These are phyloP conservation scores for Metschnikowia baotianmanensis DNA, from an alignment of 805 yeast species.

Conservation along the genomic window DNA sequence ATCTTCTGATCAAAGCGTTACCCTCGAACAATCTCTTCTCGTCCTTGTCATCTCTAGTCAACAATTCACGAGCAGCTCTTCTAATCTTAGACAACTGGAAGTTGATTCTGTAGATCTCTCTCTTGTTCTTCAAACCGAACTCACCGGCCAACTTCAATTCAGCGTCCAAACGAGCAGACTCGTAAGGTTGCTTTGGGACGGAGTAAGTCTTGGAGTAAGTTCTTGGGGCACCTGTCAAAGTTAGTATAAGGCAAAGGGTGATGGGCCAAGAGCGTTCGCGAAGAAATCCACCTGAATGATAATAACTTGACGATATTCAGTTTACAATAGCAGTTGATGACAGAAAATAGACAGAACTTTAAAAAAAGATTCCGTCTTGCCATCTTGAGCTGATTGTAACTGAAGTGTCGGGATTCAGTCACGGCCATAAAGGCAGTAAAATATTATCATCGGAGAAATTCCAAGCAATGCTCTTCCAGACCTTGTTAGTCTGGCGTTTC, in stretches of 20 bases:
- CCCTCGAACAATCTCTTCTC: slow-evolving; percentile 99
- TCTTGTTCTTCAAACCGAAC: slow-evolving; percentile 99
- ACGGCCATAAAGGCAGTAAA: slow-evolving; percentile 33
- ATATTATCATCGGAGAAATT: background rate
- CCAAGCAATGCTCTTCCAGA: slow-evolving; percentile 7
- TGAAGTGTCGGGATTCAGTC: slow-evolving; percentile 91
- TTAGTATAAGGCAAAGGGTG: slow-evolving; percentile 2
- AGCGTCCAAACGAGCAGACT: slow-evolving; percentile 98
- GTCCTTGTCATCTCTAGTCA: slow-evolving; percentile 99
- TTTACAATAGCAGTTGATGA: slow-evolving; percentile 13
- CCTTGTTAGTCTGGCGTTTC: slow-evolving; percentile 12
- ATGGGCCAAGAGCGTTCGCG: background rate
- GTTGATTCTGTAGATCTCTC: slow-evolving; percentile 99
- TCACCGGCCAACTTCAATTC: slow-evolving; percentile 99
- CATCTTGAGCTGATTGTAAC: slow-evolving; percentile 38
- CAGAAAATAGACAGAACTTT: no score
- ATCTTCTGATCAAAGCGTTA: slow-evolving; percentile 99
- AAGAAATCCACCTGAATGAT: background rate
- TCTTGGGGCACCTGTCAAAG: slow-evolving; percentile 86
- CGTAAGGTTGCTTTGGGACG: slow-evolving; percentile 99
- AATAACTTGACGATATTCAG: background rate
- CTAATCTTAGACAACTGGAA: slow-evolving; percentile 99
- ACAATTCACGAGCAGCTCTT: slow-evolving; percentile 99
- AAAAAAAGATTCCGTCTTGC: no score
- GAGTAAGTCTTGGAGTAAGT: slow-evolving; percentile 99